Evolutionary conservation across 306 rosid species (phyloP).

Genomic region (Cucurbita maxima): DNA sequence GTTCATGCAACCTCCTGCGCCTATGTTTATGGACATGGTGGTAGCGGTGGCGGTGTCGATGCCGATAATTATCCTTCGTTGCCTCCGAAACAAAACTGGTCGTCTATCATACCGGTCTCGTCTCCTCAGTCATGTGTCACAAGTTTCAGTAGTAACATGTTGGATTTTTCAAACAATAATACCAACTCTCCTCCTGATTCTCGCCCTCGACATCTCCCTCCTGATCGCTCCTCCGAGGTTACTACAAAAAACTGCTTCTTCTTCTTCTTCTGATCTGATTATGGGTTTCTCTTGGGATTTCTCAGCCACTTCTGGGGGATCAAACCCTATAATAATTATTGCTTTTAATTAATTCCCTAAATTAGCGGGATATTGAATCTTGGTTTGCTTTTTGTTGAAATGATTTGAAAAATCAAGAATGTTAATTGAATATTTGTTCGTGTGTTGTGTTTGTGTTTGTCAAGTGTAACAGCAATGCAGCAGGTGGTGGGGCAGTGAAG

Average conservation of each 20-base stretch:
- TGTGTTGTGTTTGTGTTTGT: background rate
- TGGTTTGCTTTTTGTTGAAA: background rate
- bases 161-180: conserved; percentile 63
- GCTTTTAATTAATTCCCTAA: background rate
- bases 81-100: conserved; percentile 19
- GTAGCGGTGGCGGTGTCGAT: background rate
- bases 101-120: conserved; percentile 25
- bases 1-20: conserved; percentile 18
- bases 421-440: background rate
- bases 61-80: conserved; percentile 16
- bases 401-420: background rate
- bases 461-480: conserved; percentile 67
- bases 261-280: background rate
- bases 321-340: background rate
- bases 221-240: conserved; percentile 80
- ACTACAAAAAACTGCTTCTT: background rate
- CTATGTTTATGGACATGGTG: conserved; percentile 38
- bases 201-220: conserved; percentile 27
- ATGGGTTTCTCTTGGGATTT: background rate
- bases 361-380: background rate
- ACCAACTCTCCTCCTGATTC: conserved; percentile 21
- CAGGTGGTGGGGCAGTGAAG: conserved; percentile 62
- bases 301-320: background rate
- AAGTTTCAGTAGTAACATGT: conserved; percentile 60
- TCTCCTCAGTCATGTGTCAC: conserved; percentile 67